Evolutionary conservation across 192 early-diverging fungal species (phyloP), one percentile per base, ranked within the genome.

Genomic region (Ambispora gerdemannii): DNA sequence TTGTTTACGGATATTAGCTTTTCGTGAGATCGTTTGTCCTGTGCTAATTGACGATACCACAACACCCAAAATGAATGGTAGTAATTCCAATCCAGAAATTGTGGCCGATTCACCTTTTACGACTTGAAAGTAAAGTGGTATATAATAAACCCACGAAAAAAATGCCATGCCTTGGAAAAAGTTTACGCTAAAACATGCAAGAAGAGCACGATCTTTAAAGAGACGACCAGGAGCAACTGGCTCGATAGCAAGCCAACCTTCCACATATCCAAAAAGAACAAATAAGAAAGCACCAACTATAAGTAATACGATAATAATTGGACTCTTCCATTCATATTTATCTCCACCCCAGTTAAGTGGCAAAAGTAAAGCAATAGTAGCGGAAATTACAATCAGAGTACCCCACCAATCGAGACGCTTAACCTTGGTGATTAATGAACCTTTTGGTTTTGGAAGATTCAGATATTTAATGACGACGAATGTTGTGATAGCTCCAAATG

Each of bases 81-180:
- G 75, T 51, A 87, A 74, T 49, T 89, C 80, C 17, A 93, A 62
- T 47, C 95, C 95, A 2, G 92, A 86, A 6, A 80, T 74, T 1
- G 90, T 94, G 0, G 95, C 89, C 19, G 77, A 68, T 33, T 88
- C 85, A 34, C 84, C 89, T 53, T 87, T 80, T 22, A 94, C 90
- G 51, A 96, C 81, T 75, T 94, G 87, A 75, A 95, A 93, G 76
- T 89, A 95, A 47, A 88, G 72, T 28, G 91, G 88, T n/a, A 90
- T 70, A 75, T 93, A 95, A 74, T 88, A 94, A 17, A 89, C 83
- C 1, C 87, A 77, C 1, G 80, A 83, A 61, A 84, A 83, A 31
- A 87, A 88, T 0, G 79, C 77, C 33, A 87, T 85, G 15, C 88
- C 84, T 27, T 82, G 84, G 73, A 92, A 87, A 50, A 89, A 80